Evolutionary conservation across 2,329 filamentous ascomycete genomes (phyloP), one percentile per base, ranked within the genome.

Genomic region (Arthrobotrys sphaeroides): DNA sequence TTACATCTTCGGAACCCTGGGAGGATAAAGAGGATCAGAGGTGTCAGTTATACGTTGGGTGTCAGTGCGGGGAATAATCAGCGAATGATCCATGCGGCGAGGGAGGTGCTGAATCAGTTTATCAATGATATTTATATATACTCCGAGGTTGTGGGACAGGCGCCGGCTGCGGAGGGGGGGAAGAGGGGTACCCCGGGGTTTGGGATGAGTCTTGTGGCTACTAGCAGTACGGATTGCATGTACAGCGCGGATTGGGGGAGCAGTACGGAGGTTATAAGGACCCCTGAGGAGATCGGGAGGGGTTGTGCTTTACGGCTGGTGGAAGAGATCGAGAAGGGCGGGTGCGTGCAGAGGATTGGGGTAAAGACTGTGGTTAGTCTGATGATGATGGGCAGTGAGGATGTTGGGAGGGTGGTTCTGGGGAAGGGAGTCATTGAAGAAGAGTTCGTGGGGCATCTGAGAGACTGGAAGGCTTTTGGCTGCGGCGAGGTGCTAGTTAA

Each of bases 371-470:
- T 97, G 78, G 83, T 99, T 62, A 91, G 90, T 16, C 85, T 99
- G 77, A 99, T 99, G 95, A 93, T 94, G 33, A 98, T 99, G 95
- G 95, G 95, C 0, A 92, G 91, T 0, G 95, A 98, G 82, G 95
- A 99, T 82, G 93, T 99, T 12, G 95, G 95, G 3, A 88, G 95
- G 73, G 82, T 99, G 78, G 88, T 92, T 77, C 82, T 99, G 72
- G 93, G 94, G 31, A 90, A 89, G 79, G 91, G 94, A 51, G 89
- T 97, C 0, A 83, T 98, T 49, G 94, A 89, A 0, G 92, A 97
- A 81, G 90, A 92, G 73, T 85, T 93, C 62, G 87, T 99, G 68
- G 88, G 89, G 57, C 84, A 97, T 64, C 94, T 92, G 9, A 87
- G 95, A 80, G 95, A 99, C 82, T 83, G 97, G 79, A 90, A 89